A percentile compares a stretch with the other conserved stretches of the same genome.
phyloP scores from a whole-genome alignment of 768 basidiomycete species.

The Sarcomyxa edulis region DNA sequence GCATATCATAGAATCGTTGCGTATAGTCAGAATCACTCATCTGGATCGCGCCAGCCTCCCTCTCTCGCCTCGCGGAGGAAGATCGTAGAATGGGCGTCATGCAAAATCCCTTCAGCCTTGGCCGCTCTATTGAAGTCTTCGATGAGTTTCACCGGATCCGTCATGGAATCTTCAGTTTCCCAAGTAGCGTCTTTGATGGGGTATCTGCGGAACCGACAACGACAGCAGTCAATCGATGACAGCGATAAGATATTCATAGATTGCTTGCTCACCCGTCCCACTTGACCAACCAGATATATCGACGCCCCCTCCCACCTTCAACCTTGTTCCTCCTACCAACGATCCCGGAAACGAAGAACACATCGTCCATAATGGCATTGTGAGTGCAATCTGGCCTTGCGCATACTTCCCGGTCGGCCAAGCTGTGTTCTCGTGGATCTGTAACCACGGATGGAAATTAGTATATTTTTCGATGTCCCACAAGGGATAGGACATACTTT shows the following conservation, averaged over 20 bases:
- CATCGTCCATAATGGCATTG: conserved; percentile 12
- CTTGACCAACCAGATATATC: conserved; percentile 30
- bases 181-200: conserved; percentile 27
- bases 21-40: too few species aligned
- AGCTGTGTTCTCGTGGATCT: conserved; percentile 9
- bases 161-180: conserved; percentile 25
- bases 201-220: conserved; percentile 22
- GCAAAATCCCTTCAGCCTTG: conserved; percentile 20
- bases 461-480: conserved; percentile 3
- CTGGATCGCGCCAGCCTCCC: conserved; percentile 29
- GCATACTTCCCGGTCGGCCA: conserved; percentile 12
- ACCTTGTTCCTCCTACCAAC: conserved; percentile 23
- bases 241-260: not conserved
- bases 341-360: conserved; percentile 28
- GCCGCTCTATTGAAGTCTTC: conserved; percentile 23
- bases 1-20: too few species aligned
- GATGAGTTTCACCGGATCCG: conserved; percentile 21
- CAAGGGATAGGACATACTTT: conserved; percentile 1
- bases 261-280: conserved; percentile 30
- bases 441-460: too few species aligned
- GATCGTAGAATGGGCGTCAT: conserved; percentile 16
- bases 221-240: not conserved
- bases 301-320: conserved; percentile 16
- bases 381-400: conserved; percentile 23
- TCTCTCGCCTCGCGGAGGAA: conserved; percentile 26